A percentile compares a stretch with the other conserved stretches of the same genome.
Evolutionary conservation across 371 early-diverging fungal genomes (phyloP).

Genomic region (Syncephalastrum racemosum): DNA sequence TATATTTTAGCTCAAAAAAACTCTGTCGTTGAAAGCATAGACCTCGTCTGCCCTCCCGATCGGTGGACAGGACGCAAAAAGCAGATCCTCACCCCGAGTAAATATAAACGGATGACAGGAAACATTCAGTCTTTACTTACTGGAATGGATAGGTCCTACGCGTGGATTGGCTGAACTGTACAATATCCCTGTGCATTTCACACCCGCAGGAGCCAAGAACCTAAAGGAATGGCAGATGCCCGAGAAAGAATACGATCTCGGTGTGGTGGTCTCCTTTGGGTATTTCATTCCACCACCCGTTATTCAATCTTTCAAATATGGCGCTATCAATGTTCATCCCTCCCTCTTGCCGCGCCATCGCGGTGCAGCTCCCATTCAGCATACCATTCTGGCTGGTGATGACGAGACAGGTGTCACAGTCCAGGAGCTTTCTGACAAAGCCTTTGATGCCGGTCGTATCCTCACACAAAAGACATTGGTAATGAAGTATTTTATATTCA

Average conservation of each 20-base stretch:
- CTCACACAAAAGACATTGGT: conserved; percentile 65
- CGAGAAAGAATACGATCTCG: conserved; percentile 66
- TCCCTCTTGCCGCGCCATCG: conserved; percentile 87
- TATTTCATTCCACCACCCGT: conserved; percentile 81
- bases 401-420: conserved; percentile 83
- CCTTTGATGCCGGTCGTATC: conserved; percentile 88
- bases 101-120: not conserved
- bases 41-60: conserved; percentile 73
- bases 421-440: conserved; percentile 74
- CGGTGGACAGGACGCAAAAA: conserved; percentile 45
- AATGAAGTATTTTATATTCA: not conserved
- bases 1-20: not conserved
- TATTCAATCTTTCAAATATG: conserved; percentile 64
- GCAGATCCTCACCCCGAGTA: conserved; percentile 41
- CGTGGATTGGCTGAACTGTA: conserved; percentile 43
- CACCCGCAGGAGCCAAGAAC: conserved; percentile 25
- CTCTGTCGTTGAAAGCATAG: conserved; percentile 47
- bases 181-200: conserved; percentile 26
- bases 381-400: conserved; percentile 81
- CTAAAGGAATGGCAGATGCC: conserved; percentile 34
- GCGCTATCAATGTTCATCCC: conserved; percentile 88
- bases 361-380: conserved; percentile 92
- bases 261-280: conserved; percentile 91
- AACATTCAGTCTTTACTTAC: not conserved
- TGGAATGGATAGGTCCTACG: conserved; percentile 26